Conservation (phyloP, 441 rosid genomes). For the Cnidoscolus chayamansa region DNA sequence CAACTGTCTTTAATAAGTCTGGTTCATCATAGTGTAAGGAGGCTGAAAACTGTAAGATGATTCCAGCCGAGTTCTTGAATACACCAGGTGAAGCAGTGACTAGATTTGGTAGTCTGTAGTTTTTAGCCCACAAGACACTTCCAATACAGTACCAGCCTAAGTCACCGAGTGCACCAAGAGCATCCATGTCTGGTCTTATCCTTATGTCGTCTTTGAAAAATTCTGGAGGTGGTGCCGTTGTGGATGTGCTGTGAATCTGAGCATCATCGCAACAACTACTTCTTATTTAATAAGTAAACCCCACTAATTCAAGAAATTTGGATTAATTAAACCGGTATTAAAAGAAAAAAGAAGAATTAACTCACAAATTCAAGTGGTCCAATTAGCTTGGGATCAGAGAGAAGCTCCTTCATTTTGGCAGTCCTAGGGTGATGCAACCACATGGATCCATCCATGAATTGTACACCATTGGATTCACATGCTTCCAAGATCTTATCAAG, state of each 20-base stretch:
- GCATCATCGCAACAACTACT: background rate
- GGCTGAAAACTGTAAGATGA: constrained; percentile 16
- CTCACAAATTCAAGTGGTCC: constrained; percentile 41
- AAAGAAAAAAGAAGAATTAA: background rate
- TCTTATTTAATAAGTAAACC: too few relatives aligned
- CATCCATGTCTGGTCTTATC: constrained; percentile 48
- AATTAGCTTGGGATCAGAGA: constrained; percentile 40
- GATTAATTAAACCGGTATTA: background rate
- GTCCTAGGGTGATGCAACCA: constrained; percentile 72
- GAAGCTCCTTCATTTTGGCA: constrained; percentile 38
- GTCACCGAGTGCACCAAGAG: constrained; percentile 60
- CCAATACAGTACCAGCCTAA: constrained; percentile 63
- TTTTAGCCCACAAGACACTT: constrained; percentile 55
- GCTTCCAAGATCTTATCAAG: constrained; percentile 54
- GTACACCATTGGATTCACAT: constrained; percentile 52
- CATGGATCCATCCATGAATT: constrained; percentile 74
- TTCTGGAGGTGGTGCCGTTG: constrained; percentile 35
- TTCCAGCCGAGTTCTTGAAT: constrained; percentile 9
- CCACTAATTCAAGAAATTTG: background rate
- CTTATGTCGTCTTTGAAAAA: constrained; percentile 45
- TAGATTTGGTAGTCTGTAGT: constrained; percentile 43
- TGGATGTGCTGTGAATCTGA: constrained; percentile 48
- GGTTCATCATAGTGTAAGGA: constrained; percentile 11
- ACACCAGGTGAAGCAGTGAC: constrained; percentile 43
- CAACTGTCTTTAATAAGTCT: background rate